Evolutionary conservation across 148 eudicot species (phyloP).

Genomic region (Chenopodium berlandieri): DNA sequence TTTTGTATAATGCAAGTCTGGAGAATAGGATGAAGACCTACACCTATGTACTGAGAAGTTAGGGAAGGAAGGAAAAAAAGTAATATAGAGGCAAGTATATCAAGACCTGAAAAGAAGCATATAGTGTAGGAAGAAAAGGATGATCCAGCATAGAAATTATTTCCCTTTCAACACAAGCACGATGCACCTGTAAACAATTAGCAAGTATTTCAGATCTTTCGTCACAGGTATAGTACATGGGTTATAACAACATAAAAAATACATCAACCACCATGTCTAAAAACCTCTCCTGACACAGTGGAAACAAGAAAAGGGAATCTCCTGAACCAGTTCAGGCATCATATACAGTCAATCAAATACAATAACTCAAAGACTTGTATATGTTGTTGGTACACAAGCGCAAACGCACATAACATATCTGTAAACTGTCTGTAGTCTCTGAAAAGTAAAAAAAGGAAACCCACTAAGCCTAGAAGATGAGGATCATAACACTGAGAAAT

Average conservation of each 20-base stretch:
- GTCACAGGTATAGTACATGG: neutral
- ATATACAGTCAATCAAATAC: neutral
- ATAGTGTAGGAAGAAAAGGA: constrained; percentile 89
- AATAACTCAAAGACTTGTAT: neutral
- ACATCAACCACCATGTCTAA: neutral
- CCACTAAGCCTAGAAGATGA: too few species aligned
- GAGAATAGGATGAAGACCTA: neutral
- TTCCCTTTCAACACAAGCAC: constrained; percentile 96
- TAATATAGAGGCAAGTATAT: neutral
- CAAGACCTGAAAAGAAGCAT: constrained; percentile 89
- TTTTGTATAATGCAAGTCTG: neutral
- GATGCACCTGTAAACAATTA: constrained; percentile 71
- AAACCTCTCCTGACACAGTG: neutral
- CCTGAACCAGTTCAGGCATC: neutral
- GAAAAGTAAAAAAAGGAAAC: too few species aligned
- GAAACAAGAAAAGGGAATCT: neutral
- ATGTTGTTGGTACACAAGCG: neutral
- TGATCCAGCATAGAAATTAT: constrained; percentile 84
- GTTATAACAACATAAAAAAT: neutral
- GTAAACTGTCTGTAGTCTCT: too few species aligned
- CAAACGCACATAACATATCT: too few species aligned
- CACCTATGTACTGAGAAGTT: neutral
- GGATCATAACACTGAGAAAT: too few species aligned
- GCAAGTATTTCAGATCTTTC: constrained; percentile 23
- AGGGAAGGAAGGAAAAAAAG: neutral